Conservation (phyloP, 2,329 filamentous ascomycete genomes). For the Incumbomyces lentus region DNA sequence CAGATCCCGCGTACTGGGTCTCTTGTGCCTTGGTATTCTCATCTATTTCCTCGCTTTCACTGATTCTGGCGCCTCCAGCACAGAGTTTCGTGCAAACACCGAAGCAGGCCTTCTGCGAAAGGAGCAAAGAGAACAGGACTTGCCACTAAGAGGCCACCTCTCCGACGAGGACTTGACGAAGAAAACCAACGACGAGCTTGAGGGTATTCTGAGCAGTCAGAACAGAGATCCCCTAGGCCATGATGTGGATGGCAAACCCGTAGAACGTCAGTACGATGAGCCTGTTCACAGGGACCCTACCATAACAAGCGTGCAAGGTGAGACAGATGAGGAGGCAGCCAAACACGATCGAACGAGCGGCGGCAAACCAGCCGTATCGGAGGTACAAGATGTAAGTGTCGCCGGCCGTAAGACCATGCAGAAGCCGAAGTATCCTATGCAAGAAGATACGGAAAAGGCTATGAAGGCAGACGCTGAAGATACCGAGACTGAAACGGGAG, state of each 20-base stretch:
- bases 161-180: constrained; percentile 18
- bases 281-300: background rate
- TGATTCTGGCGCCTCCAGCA: constrained; percentile 6
- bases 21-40: constrained; percentile 12
- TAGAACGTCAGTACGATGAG: background rate
- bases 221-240: constrained; percentile 5
- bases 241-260: background rate
- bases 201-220: constrained; percentile 15
- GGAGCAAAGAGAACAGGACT: background rate
- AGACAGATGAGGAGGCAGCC: background rate
- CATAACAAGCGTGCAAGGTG: background rate
- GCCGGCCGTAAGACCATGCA: constrained; percentile 44
- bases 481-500: constrained; percentile 21
- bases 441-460: constrained; percentile 2
- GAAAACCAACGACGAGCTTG: constrained; percentile 17
- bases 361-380: constrained; percentile 25
- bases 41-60: constrained; percentile 20
- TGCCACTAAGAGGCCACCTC: constrained; percentile 13
- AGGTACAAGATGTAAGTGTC: constrained; percentile 38
- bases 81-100: constrained; percentile 17
- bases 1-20: constrained; percentile 7
- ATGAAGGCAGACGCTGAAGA: constrained; percentile 4
- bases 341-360: background rate
- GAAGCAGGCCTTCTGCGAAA: constrained; percentile 16
- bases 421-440: constrained; percentile 30